Percentiles rank a stretch among this genome's conserved stretches.
These are phyloP conservation scores for Fistulinella cinereoalba DNA, from an alignment of 1,284 basidiomycete genomes.

Conservation along the genomic window DNA sequence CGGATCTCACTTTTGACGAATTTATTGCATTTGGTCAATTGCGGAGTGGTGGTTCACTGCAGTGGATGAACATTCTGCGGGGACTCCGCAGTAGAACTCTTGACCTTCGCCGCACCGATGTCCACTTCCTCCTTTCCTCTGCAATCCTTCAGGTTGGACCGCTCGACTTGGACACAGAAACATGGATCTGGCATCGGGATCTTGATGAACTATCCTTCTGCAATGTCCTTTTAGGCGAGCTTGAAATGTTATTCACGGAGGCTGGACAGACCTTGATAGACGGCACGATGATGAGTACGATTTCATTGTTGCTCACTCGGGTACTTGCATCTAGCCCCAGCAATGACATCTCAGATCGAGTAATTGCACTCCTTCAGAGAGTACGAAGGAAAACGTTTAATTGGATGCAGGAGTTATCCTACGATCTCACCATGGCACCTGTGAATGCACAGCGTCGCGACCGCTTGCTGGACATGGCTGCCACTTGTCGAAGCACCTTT, in stretches of 20 bases:
- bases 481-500: constrained; percentile 31
- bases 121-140: constrained; percentile 39
- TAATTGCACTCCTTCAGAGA: constrained; percentile 25
- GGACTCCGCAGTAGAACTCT: constrained; percentile 37
- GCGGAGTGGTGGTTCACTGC: constrained; percentile 40
- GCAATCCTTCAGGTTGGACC: constrained; percentile 42
- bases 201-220: constrained; percentile 33
- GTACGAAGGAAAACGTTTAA: constrained; percentile 31
- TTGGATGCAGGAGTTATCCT: constrained; percentile 34
- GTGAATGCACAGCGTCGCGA: not conserved
- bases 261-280: constrained; percentile 40
- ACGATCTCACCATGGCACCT: not conserved
- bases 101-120: constrained; percentile 37
- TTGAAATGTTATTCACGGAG: constrained; percentile 26
- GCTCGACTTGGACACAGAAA: constrained; percentile 6
- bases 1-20: constrained; percentile 16
- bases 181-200: constrained; percentile 33
- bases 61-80: constrained; percentile 47
- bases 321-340: constrained; percentile 30
- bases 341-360: constrained; percentile 2
- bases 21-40: constrained; percentile 24
- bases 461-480: constrained; percentile 13
- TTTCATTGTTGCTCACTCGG: constrained; percentile 34
- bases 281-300: constrained; percentile 30
- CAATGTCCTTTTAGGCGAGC: constrained; percentile 29